phyloP scores from a whole-genome alignment of 257 asterid species.

The Ajuga chamaepitys region DNA sequence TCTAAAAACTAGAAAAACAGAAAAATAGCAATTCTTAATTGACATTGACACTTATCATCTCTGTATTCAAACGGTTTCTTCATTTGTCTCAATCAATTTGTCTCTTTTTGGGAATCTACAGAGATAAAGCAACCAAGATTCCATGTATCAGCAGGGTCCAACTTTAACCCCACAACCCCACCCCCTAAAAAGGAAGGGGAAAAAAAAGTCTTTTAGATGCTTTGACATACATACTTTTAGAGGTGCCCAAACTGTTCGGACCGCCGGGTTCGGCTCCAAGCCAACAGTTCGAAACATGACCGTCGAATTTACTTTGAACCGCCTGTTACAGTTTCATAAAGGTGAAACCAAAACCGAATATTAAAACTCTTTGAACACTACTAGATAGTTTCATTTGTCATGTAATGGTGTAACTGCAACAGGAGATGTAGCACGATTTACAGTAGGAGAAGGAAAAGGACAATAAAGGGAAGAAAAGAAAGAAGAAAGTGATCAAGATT shows the following conservation, averaged over 20 bases:
- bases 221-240: too few species aligned
- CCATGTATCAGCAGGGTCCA: background rate
- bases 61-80: constrained; percentile 20
- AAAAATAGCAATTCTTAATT: constrained; percentile 6
- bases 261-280: too few species aligned
- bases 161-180: background rate
- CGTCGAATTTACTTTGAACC: too few species aligned
- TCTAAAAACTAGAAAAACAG: too few species aligned
- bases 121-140: constrained; percentile 24
- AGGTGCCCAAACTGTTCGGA: too few species aligned
- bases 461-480: background rate
- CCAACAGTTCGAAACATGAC: too few species aligned
- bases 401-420: background rate
- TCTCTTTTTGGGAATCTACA: constrained; percentile 28
- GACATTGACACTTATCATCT: constrained; percentile 30
- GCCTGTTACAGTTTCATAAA: too few species aligned
- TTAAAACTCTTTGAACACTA: too few species aligned
- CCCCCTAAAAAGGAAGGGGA: background rate
- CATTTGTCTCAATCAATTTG: constrained; percentile 33
- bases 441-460: background rate
- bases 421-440: too few species aligned
- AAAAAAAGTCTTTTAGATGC: background rate
- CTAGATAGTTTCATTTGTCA: too few species aligned
- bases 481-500: constrained; percentile 13
- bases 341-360: too few species aligned